Evolutionary conservation across 2,329 filamentous ascomycete genomes (phyloP), one percentile per base, ranked within the genome.

Genomic region (Bisporella sp.): DNA sequence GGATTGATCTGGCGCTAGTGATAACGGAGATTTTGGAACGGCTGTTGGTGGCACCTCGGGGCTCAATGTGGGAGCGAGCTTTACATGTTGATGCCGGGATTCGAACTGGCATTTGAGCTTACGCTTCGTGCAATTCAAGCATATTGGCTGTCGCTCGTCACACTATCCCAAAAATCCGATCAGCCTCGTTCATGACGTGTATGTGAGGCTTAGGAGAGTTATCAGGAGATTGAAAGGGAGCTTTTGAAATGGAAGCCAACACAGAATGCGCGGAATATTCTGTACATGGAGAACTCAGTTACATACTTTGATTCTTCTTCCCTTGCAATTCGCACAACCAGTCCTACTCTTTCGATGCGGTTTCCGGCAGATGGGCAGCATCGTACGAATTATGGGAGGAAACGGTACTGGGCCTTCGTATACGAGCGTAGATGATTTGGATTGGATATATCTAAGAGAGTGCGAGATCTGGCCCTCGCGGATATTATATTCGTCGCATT

Each of bases 221-320:
- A 21, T 21, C 21, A 39, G 35, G 13, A 39, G 35, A 9, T 39
- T 39, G 41, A 42, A 42, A 29, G 8, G 8, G 8, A 42, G 21
- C 12, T 8, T 42, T 42, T 8, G 8, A 11, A n/a, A n/a, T 8
- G 12, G 11, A 8, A 42, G 12, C 29, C 41, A 42, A 8, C 8
- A 8, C 41, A 21, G 12, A 29, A n/a, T 42, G 21, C 9, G 8
- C 8, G 8, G 12, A n/a, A 9, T 8, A 42, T n/a, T n/a, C 13
- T 11, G 45, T 6, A 9, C 21, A 21, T 30, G 47, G 29, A 30
- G 5, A 7, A 46, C 50, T 48, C 41, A 66, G 31, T 4, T 7
- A 46, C 50, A 46, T 41, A 66, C 66, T 59, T 68, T 68, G 46
- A 68, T 62, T 54, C 67, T 68, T 31, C 66, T 56, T 4, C 58